Conservation (phyloP, 2,329 filamentous ascomycete genomes). For the Verticillium alfalfae region DNA sequence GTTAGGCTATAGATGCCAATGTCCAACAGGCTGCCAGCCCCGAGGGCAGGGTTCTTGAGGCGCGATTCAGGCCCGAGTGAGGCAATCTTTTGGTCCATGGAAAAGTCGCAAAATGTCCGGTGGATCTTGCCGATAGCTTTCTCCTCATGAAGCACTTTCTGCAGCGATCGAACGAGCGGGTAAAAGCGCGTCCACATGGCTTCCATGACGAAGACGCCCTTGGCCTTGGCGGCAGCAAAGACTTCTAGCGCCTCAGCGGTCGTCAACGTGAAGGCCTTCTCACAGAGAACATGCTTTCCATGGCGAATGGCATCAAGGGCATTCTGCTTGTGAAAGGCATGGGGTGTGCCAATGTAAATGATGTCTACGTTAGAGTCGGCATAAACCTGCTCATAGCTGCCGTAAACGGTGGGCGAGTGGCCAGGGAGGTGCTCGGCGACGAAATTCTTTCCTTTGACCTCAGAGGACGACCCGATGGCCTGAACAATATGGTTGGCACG, state of each 20-base stretch:
- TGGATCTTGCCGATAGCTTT: conserved; percentile 30
- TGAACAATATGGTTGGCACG: conserved; percentile 34
- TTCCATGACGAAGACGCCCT: conserved; percentile 37
- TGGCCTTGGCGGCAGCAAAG: conserved; percentile 28
- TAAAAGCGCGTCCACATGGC: conserved; percentile 40
- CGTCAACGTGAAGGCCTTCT: conserved; percentile 38
- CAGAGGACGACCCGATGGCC: conserved; percentile 33
- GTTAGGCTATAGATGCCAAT: conserved; percentile 38
- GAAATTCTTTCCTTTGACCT: conserved; percentile 31
- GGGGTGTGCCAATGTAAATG: conserved; percentile 39
- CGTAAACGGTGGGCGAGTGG: conserved; percentile 25
- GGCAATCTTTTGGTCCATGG: conserved; percentile 26
- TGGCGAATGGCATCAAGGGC: conserved; percentile 34
- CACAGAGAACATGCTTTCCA: conserved; percentile 38
- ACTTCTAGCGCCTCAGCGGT: conserved; percentile 31
- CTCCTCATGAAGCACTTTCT: conserved; percentile 29
- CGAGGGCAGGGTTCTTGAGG: conserved; percentile 29
- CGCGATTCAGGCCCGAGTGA: conserved; percentile 22
- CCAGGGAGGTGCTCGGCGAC: conserved; percentile 22
- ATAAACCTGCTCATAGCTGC: conserved; percentile 32
- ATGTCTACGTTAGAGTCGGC: conserved; percentile 34
- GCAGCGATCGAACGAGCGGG: conserved; percentile 27
- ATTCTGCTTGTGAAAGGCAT: conserved; percentile 35
- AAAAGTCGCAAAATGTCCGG: conserved; percentile 33
- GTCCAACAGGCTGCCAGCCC: conserved; percentile 35